phyloP scores from a whole-genome alignment of 805 yeast genomes.

The Wickerhamiella australiensis region DNA sequence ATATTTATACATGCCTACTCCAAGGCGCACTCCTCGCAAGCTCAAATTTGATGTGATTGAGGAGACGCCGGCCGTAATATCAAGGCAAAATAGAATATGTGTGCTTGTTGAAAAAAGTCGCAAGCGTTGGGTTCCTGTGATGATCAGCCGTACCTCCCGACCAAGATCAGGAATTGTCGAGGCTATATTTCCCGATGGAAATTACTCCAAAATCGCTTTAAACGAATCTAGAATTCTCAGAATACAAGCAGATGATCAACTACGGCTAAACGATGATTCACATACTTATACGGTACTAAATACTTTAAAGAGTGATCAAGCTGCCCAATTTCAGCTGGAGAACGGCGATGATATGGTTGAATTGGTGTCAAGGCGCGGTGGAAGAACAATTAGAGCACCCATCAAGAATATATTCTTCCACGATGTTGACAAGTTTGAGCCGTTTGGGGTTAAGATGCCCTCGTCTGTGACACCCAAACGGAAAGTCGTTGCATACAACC shows the following conservation, averaged over 20 bases:
- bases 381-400: background rate
- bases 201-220: background rate
- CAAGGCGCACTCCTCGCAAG: slow-evolving; percentile 6
- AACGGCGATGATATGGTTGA: slow-evolving; percentile 4
- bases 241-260: background rate
- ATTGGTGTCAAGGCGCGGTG: slow-evolving; percentile 3
- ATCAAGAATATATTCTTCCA: slow-evolving; percentile 1
- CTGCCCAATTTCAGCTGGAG: background rate
- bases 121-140: slow-evolving; percentile 5
- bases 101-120: background rate
- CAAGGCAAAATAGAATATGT: background rate
- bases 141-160: background rate
- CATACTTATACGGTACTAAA: slow-evolving; percentile 2
- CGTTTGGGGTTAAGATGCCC: background rate
- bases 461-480: background rate
- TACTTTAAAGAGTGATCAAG: background rate
- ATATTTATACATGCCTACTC: background rate
- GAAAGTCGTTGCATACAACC: background rate
- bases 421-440: background rate
- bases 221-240: background rate
- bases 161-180: background rate
- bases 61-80: background rate
- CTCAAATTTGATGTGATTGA: slow-evolving; percentile 1
- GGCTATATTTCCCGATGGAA: background rate
- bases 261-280: background rate